Conservation (phyloP, 2,329 filamentous ascomycete species). For the Neopestalotiopsis rosae region DNA sequence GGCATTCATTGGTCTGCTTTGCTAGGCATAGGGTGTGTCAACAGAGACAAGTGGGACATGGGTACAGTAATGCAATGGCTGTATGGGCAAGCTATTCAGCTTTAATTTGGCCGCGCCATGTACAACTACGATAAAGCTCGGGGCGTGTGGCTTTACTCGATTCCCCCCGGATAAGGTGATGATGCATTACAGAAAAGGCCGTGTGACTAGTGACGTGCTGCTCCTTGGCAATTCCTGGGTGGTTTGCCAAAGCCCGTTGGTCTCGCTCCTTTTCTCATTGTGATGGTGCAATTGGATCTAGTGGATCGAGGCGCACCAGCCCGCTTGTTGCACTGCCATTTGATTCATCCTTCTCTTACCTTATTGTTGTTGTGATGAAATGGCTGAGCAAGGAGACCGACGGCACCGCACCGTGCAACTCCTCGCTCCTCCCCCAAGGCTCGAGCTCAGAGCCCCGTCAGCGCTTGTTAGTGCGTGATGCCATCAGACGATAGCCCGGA, state of each 20-base stretch:
- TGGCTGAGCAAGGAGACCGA: not conserved
- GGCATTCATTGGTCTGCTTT: too few species aligned
- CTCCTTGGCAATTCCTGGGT: not conserved
- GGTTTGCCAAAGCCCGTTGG: not conserved
- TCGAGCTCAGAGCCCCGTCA: not conserved
- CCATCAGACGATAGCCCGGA: not conserved
- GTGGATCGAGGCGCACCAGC: not conserved
- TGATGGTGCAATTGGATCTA: not conserved
- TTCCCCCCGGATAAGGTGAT: slow-evolving; percentile 7
- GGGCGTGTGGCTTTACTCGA: slow-evolving; percentile 11
- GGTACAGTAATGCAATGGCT: not conserved
- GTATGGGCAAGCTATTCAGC: not conserved
- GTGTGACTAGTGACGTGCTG: slow-evolving; percentile 20
- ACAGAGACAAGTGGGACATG: not conserved
- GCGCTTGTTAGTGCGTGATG: slow-evolving; percentile 2
- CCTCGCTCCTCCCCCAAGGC: not conserved
- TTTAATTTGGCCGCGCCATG: too few species aligned
- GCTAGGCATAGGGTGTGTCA: not conserved
- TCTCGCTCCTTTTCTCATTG: not conserved
- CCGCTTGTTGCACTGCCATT: not conserved
- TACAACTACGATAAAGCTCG: slow-evolving; percentile 9
- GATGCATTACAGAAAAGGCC: slow-evolving; percentile 6
- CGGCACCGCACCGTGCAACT: not conserved
- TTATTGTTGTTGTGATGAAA: not conserved
- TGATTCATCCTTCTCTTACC: not conserved